phyloP scores from a whole-genome alignment of 2,329 filamentous ascomycete genomes.

The Xylogone sp. region DNA sequence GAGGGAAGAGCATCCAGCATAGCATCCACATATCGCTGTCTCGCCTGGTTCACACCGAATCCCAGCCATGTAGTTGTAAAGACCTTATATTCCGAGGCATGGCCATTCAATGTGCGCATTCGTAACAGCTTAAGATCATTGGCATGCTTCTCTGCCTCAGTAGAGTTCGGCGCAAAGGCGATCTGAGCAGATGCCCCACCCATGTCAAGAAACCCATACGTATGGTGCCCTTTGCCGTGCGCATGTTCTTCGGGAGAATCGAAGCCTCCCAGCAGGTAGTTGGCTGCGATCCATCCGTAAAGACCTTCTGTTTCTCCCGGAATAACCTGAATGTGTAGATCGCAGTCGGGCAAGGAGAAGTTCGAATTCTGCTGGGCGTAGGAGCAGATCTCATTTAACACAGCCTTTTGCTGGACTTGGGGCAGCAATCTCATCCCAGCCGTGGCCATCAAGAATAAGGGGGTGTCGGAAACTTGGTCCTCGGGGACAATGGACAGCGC shows the following conservation, averaged over 20 bases:
- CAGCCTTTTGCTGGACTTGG: slow-evolving; percentile 63
- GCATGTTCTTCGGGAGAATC: slow-evolving; percentile 69
- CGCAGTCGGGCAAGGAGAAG: slow-evolving; percentile 88
- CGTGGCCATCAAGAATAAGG: slow-evolving; percentile 91
- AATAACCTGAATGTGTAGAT: slow-evolving; percentile 87
- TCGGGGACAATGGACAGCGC: slow-evolving; percentile 74
- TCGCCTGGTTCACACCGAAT: slow-evolving; percentile 93
- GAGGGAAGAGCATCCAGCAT: slow-evolving; percentile 65
- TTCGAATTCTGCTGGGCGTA: slow-evolving; percentile 74
- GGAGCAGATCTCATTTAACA: slow-evolving; percentile 76
- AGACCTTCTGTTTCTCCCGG: slow-evolving; percentile 92
- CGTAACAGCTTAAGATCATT: slow-evolving; percentile 85
- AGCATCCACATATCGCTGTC: slow-evolving; percentile 75
- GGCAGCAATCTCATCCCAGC: slow-evolving; percentile 90
- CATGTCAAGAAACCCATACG: slow-evolving; percentile 98
- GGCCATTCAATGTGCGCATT: slow-evolving; percentile 77
- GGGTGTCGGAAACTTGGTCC: slow-evolving; percentile 76
- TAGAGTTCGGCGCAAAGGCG: slow-evolving; percentile 90
- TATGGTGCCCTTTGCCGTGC: slow-evolving; percentile 86
- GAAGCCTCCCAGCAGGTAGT: slow-evolving; percentile 91
- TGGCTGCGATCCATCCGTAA: slow-evolving; percentile 96
- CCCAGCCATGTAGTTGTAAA: slow-evolving; percentile 97
- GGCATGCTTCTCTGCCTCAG: slow-evolving; percentile 84
- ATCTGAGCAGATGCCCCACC: slow-evolving; percentile 97
- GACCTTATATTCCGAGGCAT: slow-evolving; percentile 75